Base-by-base conservation (phyloP, 768 basidiomycete species). In the Hemileccinum impolitum region DNA sequence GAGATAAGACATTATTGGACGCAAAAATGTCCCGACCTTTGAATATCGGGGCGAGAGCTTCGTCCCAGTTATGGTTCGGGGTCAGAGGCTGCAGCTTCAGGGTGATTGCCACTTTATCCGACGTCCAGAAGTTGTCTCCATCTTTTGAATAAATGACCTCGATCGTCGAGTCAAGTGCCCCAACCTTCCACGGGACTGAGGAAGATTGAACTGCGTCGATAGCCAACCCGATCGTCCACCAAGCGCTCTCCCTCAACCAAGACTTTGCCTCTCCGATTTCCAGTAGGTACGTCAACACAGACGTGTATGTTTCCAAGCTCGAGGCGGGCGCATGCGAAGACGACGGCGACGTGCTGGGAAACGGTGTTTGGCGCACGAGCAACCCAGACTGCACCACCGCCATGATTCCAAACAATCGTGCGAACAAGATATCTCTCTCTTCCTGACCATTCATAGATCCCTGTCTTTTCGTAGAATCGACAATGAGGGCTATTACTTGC, bases 371-470 rank as follows among this genome's bases (percentile, higher is more conserved):
- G 45, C 86, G 82, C 34, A 87, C 80, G 45, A 94, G 74, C 40
- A 94, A 74, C 19, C 89, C 84, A 3, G 95, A 97, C 51, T 89
- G 86, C 46, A 95, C 79, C 59, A 97, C 74, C 14, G 92, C 76
- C 15, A 84, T 85, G 50, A 96, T 73, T 15, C 95, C 95, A 65
- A 98, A 96, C 11, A 99, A 74, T 23, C 91, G 83, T 10, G 93
- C 94, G 63, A 99, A 97, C 43, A 93, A 76, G 42, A 90, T 70
- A 66, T 99, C 95, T 50, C 95, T 83, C 69, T 94, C 90, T 69
- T 98, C 95, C 62, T 93, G 87, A 3, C 93, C 87, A 36, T 83
- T 84, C 82, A 89, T 86, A 13, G 85, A 87, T 31, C 82, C 82
- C 54, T 83, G 79, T 4, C 76, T 72, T 65, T 87, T 83, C 14